Evolutionary conservation across 768 basidiomycete genomes (phyloP).

Genomic region (Mycena leptocephala): DNA sequence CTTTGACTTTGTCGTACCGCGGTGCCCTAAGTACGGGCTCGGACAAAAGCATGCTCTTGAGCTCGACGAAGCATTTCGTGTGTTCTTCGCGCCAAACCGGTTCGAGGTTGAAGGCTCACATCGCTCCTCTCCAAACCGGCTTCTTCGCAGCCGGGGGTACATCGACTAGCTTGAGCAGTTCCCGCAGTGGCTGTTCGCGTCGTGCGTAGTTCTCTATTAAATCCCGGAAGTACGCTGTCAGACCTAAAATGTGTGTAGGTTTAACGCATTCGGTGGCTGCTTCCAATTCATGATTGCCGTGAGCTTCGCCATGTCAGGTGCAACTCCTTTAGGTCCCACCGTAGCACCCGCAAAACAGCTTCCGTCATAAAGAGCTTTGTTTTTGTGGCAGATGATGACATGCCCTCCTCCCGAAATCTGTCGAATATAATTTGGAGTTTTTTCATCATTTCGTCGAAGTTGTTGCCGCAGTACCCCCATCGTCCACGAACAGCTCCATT

Average conservation of each 20-base stretch:
- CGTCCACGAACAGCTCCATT: slow-evolving; percentile 57
- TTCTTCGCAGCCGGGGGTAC: slow-evolving; percentile 40
- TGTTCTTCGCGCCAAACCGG: slow-evolving; percentile 38
- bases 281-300: slow-evolving; percentile 55
- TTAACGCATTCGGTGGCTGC: slow-evolving; percentile 42
- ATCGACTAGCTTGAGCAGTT: slow-evolving; percentile 42
- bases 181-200: slow-evolving; percentile 48
- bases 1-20: slow-evolving; percentile 42
- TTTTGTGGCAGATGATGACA: slow-evolving; percentile 58
- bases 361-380: slow-evolving; percentile 54
- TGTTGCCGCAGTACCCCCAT: slow-evolving; percentile 51
- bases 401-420: slow-evolving; percentile 40
- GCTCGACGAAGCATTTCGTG: slow-evolving; percentile 38
- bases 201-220: slow-evolving; percentile 52
- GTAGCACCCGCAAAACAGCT: slow-evolving; percentile 53
- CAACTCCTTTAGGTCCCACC: slow-evolving; percentile 51
- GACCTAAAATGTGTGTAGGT: slow-evolving; percentile 53
- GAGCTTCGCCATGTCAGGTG: slow-evolving; percentile 54
- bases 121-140: slow-evolving; percentile 42
- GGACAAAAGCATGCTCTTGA: slow-evolving; percentile 41
- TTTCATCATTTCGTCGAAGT: slow-evolving; percentile 44
- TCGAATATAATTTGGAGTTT: slow-evolving; percentile 46
- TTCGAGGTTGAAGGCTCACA: slow-evolving; percentile 36
- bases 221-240: slow-evolving; percentile 52
- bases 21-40: slow-evolving; percentile 42